Percentiles rank a stretch among this genome's conserved stretches.
phyloP scores from a whole-genome alignment of 2,329 filamentous ascomycete genomes.

The Trematosphaeria pertusa region DNA sequence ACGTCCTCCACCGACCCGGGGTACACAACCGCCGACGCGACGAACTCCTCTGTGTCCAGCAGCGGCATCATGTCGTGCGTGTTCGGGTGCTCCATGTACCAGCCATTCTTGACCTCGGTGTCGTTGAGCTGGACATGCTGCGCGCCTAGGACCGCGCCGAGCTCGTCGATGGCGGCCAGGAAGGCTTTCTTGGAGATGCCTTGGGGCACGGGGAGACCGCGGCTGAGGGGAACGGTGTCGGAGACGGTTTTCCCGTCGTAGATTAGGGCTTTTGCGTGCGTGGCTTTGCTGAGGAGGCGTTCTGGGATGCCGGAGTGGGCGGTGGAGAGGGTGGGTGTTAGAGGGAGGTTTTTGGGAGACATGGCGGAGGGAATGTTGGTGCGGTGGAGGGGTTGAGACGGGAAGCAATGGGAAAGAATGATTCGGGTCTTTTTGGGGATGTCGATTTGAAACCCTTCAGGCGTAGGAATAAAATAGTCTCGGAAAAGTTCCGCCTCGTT shows the following conservation, averaged over 20 bases:
- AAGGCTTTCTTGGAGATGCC: constrained; percentile 24
- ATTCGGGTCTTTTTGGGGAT: not conserved
- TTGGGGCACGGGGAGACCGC: constrained; percentile 25
- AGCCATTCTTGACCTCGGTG: constrained; percentile 37
- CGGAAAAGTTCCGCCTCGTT: too few relatives aligned
- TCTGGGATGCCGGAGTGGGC: constrained; percentile 24
- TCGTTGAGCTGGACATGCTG: constrained; percentile 26
- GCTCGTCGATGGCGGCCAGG: constrained; percentile 21
- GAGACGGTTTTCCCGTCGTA: constrained; percentile 22
- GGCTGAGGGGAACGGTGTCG: constrained; percentile 15
- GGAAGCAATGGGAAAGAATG: not conserved
- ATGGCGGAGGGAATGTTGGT: constrained; percentile 3
- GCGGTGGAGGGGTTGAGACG: too few relatives aligned
- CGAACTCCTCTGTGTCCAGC: constrained; percentile 52
- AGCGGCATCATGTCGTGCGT: constrained; percentile 54
- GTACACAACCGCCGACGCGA: constrained; percentile 54
- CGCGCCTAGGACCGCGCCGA: constrained; percentile 10
- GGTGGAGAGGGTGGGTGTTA: constrained; percentile 20
- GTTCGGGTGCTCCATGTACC: constrained; percentile 32
- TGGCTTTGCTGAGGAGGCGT: constrained; percentile 24
- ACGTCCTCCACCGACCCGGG: constrained; percentile 51
- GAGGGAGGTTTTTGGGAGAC: constrained; percentile 14
- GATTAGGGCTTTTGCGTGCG: constrained; percentile 20
- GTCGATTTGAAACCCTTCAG: too few relatives aligned
- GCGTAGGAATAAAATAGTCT: too few relatives aligned